Percentiles rank a stretch among this genome's conserved stretches.
Evolutionary conservation across 2,329 filamentous ascomycete species (phyloP).

Genomic region (Colletotrichum agaves): DNA sequence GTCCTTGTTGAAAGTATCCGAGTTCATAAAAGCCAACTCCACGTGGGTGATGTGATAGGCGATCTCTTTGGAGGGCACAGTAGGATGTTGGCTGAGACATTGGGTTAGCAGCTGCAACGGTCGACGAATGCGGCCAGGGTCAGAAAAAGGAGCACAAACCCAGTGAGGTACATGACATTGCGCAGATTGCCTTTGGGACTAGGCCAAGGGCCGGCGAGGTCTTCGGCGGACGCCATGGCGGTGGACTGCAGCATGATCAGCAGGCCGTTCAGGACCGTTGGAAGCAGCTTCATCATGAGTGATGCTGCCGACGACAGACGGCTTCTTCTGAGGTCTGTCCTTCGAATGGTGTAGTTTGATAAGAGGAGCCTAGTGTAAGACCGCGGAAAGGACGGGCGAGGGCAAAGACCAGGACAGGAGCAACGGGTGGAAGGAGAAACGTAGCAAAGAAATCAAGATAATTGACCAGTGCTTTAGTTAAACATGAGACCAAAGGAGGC

Average conservation of each 20-base stretch:
- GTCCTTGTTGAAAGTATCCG: conserved; percentile 61
- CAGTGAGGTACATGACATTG: conserved; percentile 62
- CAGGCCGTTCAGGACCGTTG: conserved; percentile 4
- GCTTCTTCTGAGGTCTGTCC: background rate
- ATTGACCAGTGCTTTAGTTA: too few relatives aligned
- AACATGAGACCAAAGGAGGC: background rate
- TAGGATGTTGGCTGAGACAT: conserved; percentile 57
- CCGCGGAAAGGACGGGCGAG: background rate
- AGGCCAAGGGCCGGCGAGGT: background rate
- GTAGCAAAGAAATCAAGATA: too few relatives aligned
- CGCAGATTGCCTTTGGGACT: conserved; percentile 33
- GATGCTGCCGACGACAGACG: conserved; percentile 12
- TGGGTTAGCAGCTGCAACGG: conserved; percentile 2
- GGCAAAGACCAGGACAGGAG: background rate
- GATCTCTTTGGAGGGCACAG: conserved; percentile 51
- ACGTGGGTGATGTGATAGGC: conserved; percentile 64
- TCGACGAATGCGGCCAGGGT: background rate
- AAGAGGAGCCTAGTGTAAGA: background rate
- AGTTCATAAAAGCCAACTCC: conserved; percentile 67
- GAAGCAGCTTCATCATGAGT: conserved; percentile 23
- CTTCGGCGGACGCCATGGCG: conserved; percentile 19
- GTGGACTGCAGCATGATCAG: conserved; percentile 15
- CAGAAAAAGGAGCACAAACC: conserved; percentile 43
- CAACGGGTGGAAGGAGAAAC: too few relatives aligned
- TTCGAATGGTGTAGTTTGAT: background rate